Conservation (phyloP, 805 yeast genomes). For the Candida silvicultrix region DNA sequence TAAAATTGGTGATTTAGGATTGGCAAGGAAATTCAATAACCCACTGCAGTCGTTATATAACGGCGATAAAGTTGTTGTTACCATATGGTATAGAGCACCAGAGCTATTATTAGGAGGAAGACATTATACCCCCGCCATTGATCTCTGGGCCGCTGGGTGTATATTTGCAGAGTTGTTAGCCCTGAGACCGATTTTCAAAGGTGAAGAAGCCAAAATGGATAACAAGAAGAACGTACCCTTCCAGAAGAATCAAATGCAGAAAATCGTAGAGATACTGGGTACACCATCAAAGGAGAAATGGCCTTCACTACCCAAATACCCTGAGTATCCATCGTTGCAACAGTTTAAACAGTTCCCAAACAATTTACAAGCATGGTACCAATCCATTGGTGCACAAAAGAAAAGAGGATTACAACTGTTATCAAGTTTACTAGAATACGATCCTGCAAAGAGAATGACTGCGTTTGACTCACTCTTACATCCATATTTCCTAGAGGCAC, state of each 20-base stretch:
- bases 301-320: constrained; percentile 75
- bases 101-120: constrained; percentile 86
- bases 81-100: constrained; percentile 96
- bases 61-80: constrained; percentile 94
- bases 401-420: constrained; percentile 62
- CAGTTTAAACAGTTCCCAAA: constrained; percentile 53
- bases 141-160: constrained; percentile 95
- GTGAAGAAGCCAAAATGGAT: constrained; percentile 96
- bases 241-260: constrained; percentile 86
- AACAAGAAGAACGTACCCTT: constrained; percentile 90
- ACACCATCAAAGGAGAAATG: constrained; percentile 75
- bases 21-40: constrained; percentile 82
- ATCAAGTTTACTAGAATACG: constrained; percentile 64
- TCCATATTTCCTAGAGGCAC: constrained; percentile 68
- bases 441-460: constrained; percentile 73
- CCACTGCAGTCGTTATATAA: constrained; percentile 81
- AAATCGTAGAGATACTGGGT: constrained; percentile 89
- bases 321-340: constrained; percentile 69
- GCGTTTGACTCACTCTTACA: constrained; percentile 75
- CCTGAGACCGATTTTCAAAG: constrained; percentile 89
- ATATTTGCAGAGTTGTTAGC: constrained; percentile 87
- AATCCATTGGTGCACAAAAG: constrained; percentile 70
- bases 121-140: constrained; percentile 89
- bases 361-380: constrained; percentile 80
- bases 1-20: constrained; percentile 91